Percentiles rank a stretch among this genome's conserved stretches.
Conservation (phyloP, 1,139 yeast species). For the Kurtzmaniella quercitrusa region DNA sequence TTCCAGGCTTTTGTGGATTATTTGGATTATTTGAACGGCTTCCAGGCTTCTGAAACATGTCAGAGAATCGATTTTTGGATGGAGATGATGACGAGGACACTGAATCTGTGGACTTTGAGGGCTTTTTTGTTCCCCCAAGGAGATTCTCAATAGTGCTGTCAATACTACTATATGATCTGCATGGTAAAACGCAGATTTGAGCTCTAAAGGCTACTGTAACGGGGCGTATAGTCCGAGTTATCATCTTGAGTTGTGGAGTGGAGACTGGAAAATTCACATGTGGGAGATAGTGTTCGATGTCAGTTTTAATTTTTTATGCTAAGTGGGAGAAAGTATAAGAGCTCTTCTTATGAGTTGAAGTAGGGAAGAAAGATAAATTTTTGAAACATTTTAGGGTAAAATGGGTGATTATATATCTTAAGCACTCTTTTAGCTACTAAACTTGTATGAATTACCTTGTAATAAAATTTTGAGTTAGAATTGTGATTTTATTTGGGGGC, state of each 20-base stretch:
- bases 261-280: too few relatives aligned
- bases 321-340: too few relatives aligned
- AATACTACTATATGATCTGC: not conserved
- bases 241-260: not conserved
- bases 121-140: not conserved
- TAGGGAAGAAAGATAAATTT: too few relatives aligned
- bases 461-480: too few relatives aligned
- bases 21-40: constrained; percentile 2
- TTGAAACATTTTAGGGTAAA: too few relatives aligned
- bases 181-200: not conserved
- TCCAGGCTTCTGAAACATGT: constrained; percentile 4
- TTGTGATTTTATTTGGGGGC: too few relatives aligned
- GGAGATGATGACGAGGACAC: not conserved
- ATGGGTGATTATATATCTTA: too few relatives aligned
- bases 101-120: not conserved
- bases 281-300: too few relatives aligned
- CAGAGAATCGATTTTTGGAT: constrained; percentile 4
- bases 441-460: too few relatives aligned
- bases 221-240: not conserved
- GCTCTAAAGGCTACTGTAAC: not conserved
- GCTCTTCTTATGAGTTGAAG: too few relatives aligned
- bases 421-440: too few relatives aligned
- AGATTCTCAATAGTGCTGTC: not conserved
- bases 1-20: not conserved
- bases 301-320: too few relatives aligned